These are phyloP conservation scores for Colletotrichum agaves DNA, from an alignment of 2,329 filamentous ascomycete genomes.

Conservation along the genomic window DNA sequence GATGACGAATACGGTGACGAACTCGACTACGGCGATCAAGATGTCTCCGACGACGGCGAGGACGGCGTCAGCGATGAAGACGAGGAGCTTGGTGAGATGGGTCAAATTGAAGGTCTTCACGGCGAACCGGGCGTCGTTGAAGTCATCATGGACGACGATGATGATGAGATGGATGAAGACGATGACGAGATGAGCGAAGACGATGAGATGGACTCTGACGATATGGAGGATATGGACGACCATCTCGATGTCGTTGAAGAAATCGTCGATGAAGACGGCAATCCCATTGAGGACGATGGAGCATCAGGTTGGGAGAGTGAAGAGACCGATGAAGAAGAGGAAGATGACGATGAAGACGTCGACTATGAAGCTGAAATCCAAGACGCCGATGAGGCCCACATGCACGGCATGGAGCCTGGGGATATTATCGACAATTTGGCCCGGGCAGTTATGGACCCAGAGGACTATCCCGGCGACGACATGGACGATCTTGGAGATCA, in stretches of 20 bases:
- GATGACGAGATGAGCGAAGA: constrained; percentile 66
- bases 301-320: constrained; percentile 71
- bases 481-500: constrained; percentile 62
- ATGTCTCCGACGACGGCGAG: constrained; percentile 80
- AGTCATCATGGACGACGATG: constrained; percentile 82
- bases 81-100: constrained; percentile 84
- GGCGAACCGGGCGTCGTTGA: constrained; percentile 72
- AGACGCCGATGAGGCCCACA: constrained; percentile 60
- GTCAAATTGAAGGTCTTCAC: constrained; percentile 80
- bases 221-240: constrained; percentile 65
- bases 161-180: constrained; percentile 72
- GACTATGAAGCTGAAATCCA: constrained; percentile 67
- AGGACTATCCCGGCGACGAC: constrained; percentile 65
- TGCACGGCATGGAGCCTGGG: constrained; percentile 57
- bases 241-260: constrained; percentile 57
- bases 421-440: constrained; percentile 64
- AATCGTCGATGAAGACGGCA: constrained; percentile 72
- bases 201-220: constrained; percentile 60
- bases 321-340: constrained; percentile 66
- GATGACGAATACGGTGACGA: constrained; percentile 92
- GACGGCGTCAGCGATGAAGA: constrained; percentile 92
- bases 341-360: constrained; percentile 62
- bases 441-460: constrained; percentile 62
- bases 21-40: constrained; percentile 89
- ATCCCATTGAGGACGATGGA: constrained; percentile 68